Conservation (phyloP, 208 protist genomes). For the Acanthamoeba culbertsoni region DNA sequence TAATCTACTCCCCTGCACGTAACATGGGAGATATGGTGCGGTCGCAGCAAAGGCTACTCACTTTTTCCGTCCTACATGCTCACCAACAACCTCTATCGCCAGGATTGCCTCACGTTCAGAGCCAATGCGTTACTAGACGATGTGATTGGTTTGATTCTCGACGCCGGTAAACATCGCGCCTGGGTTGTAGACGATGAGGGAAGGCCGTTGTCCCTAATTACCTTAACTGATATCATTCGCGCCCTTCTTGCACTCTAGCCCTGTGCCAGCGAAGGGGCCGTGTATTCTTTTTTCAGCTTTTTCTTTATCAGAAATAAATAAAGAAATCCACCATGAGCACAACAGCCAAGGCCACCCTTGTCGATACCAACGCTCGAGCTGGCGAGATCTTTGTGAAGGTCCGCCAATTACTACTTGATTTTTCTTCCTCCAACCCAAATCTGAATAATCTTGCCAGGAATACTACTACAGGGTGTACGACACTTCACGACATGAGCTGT, state of each 20-base stretch:
- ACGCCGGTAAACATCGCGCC: neutral
- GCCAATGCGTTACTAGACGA: neutral
- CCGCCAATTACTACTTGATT: neutral
- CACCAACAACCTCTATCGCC: neutral
- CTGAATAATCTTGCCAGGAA: neutral
- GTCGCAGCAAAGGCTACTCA: too few relatives aligned
- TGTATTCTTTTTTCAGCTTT: neutral
- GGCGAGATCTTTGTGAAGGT: constrained; percentile 20
- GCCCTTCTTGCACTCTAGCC: neutral
- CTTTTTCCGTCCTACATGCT: neutral
- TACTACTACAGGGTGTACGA: constrained; percentile 35
- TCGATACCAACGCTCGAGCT: constrained; percentile 3
- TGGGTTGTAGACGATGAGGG: constrained; percentile 29
- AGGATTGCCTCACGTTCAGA: neutral
- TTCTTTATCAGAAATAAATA: neutral
- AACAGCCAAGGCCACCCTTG: neutral
- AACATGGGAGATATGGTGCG: neutral
- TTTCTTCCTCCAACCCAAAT: neutral
- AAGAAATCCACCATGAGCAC: neutral
- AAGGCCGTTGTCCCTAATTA: neutral
- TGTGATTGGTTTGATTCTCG: neutral
- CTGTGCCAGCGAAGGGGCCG: too few relatives aligned
- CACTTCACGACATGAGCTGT: constrained; percentile 2
- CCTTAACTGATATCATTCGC: constrained; percentile 24
- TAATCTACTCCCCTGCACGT: neutral